phyloP scores from a whole-genome alignment of 176 grass and related monocot genomes.

The Poa pratensis region DNA sequence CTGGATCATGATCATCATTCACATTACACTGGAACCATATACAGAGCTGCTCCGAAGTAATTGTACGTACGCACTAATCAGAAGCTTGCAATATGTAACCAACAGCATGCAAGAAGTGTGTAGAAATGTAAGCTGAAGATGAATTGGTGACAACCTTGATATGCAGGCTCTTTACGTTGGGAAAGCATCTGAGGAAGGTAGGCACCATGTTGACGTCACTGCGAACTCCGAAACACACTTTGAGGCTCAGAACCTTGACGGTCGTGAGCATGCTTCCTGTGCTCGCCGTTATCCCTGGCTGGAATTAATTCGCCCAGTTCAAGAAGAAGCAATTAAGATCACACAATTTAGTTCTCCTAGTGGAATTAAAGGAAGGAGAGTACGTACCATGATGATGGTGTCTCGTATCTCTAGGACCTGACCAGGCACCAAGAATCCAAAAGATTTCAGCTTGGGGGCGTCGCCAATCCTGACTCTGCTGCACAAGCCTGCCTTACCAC shows the following conservation, averaged over 20 bases:
- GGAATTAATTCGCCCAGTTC: neutral
- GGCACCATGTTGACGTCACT: slow-evolving; percentile 25
- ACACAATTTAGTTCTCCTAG: neutral
- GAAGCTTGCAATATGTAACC: neutral
- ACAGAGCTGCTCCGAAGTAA: neutral
- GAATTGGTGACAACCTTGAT: neutral
- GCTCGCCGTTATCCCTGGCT: neutral
- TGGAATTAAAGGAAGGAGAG: neutral
- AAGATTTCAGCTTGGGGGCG: slow-evolving; percentile 18
- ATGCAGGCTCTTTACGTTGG: neutral
- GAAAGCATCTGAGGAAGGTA: slow-evolving; percentile 37
- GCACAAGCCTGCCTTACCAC: neutral
- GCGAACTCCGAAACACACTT: neutral
- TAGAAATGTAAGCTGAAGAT: neutral
- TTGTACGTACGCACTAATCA: neutral
- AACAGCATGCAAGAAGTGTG: neutral
- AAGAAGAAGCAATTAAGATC: neutral
- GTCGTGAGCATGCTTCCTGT: neutral
- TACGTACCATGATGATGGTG: slow-evolving; percentile 16
- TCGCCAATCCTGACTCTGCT: slow-evolving; percentile 20
- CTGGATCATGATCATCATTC: neutral
- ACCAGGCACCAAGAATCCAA: slow-evolving; percentile 10
- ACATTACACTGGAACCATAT: neutral
- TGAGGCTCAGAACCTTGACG: neutral
- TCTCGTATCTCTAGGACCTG: neutral